Percentiles rank a stretch among this genome's conserved stretches.
Conservation (phyloP, 495 filamentous ascomycete genomes). For the Tuber aestivum region DNA sequence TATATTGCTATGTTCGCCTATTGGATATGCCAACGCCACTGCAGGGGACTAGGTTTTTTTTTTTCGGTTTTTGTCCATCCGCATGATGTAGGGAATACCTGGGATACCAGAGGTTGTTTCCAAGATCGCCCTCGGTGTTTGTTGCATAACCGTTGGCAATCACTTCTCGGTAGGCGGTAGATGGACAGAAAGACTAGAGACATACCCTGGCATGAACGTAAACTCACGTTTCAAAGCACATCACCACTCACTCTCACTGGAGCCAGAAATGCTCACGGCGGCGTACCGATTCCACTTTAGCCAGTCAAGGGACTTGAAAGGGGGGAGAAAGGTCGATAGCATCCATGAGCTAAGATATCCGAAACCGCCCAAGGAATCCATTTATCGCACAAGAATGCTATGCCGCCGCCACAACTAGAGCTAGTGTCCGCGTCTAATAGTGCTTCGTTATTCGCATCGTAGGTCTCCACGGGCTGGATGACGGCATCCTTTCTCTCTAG, state of each 20-base stretch:
- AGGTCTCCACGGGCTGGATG: constrained; percentile 49
- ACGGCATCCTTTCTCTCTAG: constrained; percentile 55
- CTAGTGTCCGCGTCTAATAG: constrained; percentile 42
- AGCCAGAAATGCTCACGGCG: constrained; percentile 53
- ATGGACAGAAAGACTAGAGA: constrained; percentile 13
- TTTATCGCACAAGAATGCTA: constrained; percentile 58
- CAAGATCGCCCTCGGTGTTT: constrained; percentile 59
- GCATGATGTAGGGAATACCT: not conserved
- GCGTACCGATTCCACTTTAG: constrained; percentile 36
- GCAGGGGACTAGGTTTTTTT: constrained; percentile 49
- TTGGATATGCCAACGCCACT: constrained; percentile 62
- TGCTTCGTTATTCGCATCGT: constrained; percentile 51
- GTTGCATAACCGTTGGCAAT: constrained; percentile 54
- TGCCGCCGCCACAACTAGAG: constrained; percentile 53
- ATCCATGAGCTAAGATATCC: constrained; percentile 56
- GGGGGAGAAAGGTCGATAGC: constrained; percentile 29
- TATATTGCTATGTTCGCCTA: constrained; percentile 58
- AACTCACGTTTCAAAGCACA: constrained; percentile 62
- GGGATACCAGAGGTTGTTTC: constrained; percentile 57
- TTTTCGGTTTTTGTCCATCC: constrained; percentile 10
- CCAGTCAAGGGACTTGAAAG: not conserved
- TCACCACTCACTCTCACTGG: constrained; percentile 56
- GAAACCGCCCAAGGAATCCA: constrained; percentile 60
- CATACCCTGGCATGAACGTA: constrained; percentile 55
- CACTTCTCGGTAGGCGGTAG: constrained; percentile 21